Base-by-base conservation (phyloP, 768 basidiomycete species). In the Phylloporus sp. region DNA sequence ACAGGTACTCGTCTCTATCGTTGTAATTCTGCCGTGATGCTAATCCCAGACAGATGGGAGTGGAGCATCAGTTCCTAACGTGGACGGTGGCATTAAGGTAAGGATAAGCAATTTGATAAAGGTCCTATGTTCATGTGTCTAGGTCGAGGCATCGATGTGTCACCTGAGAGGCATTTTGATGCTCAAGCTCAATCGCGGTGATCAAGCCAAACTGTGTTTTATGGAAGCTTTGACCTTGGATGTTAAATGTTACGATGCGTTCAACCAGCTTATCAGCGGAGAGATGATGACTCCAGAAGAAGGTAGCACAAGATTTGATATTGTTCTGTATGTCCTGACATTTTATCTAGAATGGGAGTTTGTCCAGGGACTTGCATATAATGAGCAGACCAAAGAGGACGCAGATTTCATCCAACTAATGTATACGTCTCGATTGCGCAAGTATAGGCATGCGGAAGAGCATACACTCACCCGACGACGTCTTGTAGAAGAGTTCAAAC, bases 71-170 rank as follows among this genome's bases (percentile, higher is more conserved):
- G 76, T 89, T 39, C 84, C 85, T 6, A 93, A 88, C 61, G 74
- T 85, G 12, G 94, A 97, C 60, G 93, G 92, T 26, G 97, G 97
- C 4, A 91, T 98, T 68, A 99, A 99, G 74, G 94, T 93, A 52
- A 52, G 72, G 59, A 20, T 11, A 39, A 47, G 24, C 50, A 34
- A 39, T 54, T 23, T 56, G 31, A 28, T 12, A 34, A 35, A 43
- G 39, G 20, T n/a, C 18, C 1, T 31, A 9, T 40, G 42, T 54
- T 55, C 32, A 55, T 34, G 31, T 45, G 15, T 31, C n/a, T 58
- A 95, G 93, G 88, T 97, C 34, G 93, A 98, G 73, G 92, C 97
- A 4, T 97, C 95, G 3, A 95, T 97, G 84, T 97, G 95, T 63
- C 86, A 95, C 64, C 76, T 99, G 16, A 83, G 97, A 49, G 97